Evolutionary conservation across 2,329 filamentous ascomycete species (phyloP), one percentile per base, ranked within the genome.

Genomic region (Arthroderma sp.): DNA sequence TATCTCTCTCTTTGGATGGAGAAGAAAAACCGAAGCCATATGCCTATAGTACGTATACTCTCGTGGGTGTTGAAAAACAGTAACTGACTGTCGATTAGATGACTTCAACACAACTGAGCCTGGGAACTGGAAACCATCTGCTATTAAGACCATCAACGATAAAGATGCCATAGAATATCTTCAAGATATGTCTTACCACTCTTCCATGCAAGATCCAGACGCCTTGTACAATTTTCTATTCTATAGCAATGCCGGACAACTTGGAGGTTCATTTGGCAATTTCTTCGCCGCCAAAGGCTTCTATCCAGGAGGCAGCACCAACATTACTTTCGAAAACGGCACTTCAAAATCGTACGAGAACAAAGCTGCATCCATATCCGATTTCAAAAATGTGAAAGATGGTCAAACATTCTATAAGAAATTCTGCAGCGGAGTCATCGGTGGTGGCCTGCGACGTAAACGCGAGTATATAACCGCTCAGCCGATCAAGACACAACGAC

Each of bases 1-100:
- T 81, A 0, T 81, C 78, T 0, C 68, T 81, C 5, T 82, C 77
- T 1, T 51, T 62, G 3, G 77, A 82, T 54, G 78, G 78, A n/a
- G 58, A 66, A 11, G 68, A 72, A 43, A 56, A 77, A 7, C 79
- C 79, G 0, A 68, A 76, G 47, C 64, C 79, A 2, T 81, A 76
- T 32, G 38, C 45, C 22, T 48, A 36, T 27, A n/a, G 50, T 53
- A 45, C 40, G 49, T 43, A 15, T 40, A 15, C 27, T 27, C 9
- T 22, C 6, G n/a, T 41, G 10, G 6, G 31, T 5, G 9, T 27
- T 43, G 22, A 8, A 22, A 22, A n/a, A 8, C 28, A 40, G 41
- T 7, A 46, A 38, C 38, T 28, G 45, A 49, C 29, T 45, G 40
- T 33, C 22, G 30, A 27, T 42, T 36, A 52, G 49, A 30, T 10